phyloP scores from a whole-genome alignment of 1,284 basidiomycete genomes.

The Cutaneotrichosporon cutaneum region DNA sequence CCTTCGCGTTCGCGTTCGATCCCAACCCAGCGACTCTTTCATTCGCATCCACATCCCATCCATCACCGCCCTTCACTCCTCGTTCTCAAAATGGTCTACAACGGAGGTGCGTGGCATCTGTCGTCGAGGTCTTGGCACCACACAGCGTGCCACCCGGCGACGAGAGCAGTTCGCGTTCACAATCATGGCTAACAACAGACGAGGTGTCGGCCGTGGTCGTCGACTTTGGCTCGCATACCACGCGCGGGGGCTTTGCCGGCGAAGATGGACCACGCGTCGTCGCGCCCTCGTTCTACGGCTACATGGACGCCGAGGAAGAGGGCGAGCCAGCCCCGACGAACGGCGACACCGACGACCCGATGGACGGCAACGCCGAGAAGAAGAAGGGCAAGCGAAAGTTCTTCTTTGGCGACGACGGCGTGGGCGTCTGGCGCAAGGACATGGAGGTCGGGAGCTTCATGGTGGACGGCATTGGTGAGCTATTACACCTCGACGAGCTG shows the following conservation, averaged over 20 bases:
- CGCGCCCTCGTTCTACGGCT: constrained; percentile 86
- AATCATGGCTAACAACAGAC: constrained; percentile 33
- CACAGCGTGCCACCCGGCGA: background rate
- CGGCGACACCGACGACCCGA: constrained; percentile 25
- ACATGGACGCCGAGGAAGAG: constrained; percentile 55
- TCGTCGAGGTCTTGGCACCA: background rate
- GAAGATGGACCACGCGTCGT: constrained; percentile 94
- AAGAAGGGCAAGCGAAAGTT: constrained; percentile 60
- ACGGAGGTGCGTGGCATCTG: constrained; percentile 40
- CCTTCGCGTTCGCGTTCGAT: background rate
- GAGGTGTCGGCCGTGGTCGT: constrained; percentile 88
- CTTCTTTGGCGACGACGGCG: constrained; percentile 86
- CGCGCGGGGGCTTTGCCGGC: constrained; percentile 93
- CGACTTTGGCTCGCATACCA: constrained; percentile 85
- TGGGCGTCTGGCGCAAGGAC: constrained; percentile 82
- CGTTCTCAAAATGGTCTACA: constrained; percentile 46
- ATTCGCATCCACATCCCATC: constrained; percentile 11
- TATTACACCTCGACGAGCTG: constrained; percentile 27
- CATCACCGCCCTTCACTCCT: constrained; percentile 1
- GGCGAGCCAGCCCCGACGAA: constrained; percentile 50
- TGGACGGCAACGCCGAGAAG: constrained; percentile 34
- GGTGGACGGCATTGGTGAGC: constrained; percentile 79
- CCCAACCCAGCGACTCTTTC: background rate
- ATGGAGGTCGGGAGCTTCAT: constrained; percentile 87
- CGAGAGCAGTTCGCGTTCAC: background rate